These are phyloP conservation scores for Tuber microsphaerosporum DNA, from an alignment of 495 filamentous ascomycete genomes.

Conservation along the genomic window DNA sequence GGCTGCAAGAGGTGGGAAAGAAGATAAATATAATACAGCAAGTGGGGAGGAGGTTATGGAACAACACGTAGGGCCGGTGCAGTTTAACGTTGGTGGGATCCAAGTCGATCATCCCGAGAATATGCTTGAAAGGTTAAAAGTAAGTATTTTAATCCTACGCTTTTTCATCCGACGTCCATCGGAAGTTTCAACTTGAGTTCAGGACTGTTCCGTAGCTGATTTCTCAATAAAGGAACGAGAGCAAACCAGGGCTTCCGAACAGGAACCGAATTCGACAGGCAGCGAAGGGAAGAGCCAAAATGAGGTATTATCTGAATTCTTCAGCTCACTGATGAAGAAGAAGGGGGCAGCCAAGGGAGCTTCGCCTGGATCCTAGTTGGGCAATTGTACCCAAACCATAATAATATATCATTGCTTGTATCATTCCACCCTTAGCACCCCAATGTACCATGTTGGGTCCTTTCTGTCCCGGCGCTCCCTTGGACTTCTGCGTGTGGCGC, in stretches of 20 bases:
- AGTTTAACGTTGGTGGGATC: conserved; percentile 96
- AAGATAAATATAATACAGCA: conserved; percentile 53
- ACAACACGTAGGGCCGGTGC: conserved; percentile 89
- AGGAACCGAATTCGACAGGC: conserved; percentile 37
- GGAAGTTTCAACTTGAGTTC: conserved; percentile 10
- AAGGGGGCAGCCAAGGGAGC: conserved; percentile 24
- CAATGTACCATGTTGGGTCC: neutral
- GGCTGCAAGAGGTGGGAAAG: conserved; percentile 41
- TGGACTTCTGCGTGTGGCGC: neutral
- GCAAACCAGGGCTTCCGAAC: conserved; percentile 50
- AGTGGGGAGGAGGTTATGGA: conserved; percentile 57
- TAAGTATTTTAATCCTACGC: conserved; percentile 43
- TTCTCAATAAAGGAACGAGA: conserved; percentile 47
- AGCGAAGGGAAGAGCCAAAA: conserved; percentile 58
- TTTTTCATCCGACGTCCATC: neutral
- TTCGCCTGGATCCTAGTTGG: conserved; percentile 10
- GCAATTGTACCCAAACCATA: neutral
- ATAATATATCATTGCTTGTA: neutral
- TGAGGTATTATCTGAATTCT: conserved; percentile 62
- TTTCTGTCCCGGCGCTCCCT: neutral
- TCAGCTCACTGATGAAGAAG: conserved; percentile 59
- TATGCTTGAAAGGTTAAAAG: conserved; percentile 81
- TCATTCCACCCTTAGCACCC: neutral
- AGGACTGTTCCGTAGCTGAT: conserved; percentile 8
- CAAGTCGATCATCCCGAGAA: conserved; percentile 96